Conservation (phyloP, 129 eudicot genomes). For the Flaveria bidentis region DNA sequence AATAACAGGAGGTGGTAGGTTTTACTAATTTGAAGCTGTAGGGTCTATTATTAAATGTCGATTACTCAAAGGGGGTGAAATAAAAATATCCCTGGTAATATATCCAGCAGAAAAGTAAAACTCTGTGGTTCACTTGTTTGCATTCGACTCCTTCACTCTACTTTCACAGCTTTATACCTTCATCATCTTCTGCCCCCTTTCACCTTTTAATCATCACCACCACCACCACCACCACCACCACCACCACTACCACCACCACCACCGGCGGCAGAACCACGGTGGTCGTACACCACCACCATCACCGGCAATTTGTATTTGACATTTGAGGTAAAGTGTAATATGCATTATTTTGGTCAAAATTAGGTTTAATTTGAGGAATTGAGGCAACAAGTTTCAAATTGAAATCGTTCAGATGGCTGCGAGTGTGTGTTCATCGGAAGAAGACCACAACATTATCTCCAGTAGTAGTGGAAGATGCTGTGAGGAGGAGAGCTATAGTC, state of each 20-base stretch:
- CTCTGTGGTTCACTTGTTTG: not conserved
- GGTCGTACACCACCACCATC: conserved; percentile 7
- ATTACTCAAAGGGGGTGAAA: not conserved
- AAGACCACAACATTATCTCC: conserved; percentile 26
- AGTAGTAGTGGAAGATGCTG: conserved; percentile 56
- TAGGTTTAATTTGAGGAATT: conserved; percentile 11
- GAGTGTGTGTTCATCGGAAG: conserved; percentile 73
- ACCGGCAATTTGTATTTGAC: conserved; percentile 1
- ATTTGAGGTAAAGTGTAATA: conserved; percentile 15
- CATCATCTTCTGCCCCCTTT: conserved; percentile 26
- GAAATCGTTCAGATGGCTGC: conserved; percentile 22
- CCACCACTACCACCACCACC: conserved; percentile 17
- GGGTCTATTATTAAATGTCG: not conserved
- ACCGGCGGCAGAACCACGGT: not conserved
- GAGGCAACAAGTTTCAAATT: conserved; percentile 14
- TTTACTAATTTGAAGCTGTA: not conserved
- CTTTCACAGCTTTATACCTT: conserved; percentile 33
- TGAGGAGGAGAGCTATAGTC: conserved; percentile 61
- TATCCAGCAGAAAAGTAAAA: conserved; percentile 14
- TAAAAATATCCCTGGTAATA: conserved; percentile 6
- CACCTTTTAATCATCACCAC: conserved; percentile 10
- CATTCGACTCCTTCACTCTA: conserved; percentile 32
- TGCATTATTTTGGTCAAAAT: conserved; percentile 10
- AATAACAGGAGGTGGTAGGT: not conserved
- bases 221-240: conserved; percentile 17